A percentile compares a stretch with the other conserved stretches of the same genome.
Conservation (phyloP, 2,329 filamentous ascomycete species). For the Hymenoscyphus infarciens region DNA sequence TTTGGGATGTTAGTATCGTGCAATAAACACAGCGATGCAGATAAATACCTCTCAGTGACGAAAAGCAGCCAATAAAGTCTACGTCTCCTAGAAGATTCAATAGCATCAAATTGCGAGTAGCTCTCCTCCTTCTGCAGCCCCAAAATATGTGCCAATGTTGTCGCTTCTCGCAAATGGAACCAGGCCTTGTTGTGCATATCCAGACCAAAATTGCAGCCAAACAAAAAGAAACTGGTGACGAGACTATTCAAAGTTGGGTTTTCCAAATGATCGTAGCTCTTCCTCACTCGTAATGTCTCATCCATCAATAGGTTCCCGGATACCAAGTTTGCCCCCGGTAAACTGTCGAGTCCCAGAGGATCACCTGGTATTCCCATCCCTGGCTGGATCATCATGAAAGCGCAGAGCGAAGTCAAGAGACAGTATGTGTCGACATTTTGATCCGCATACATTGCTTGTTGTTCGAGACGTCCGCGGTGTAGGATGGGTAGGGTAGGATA, state of each 20-base stretch:
- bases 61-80: constrained; percentile 72
- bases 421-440: constrained; percentile 62
- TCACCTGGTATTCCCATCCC: constrained; percentile 61
- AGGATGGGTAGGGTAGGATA: constrained; percentile 62
- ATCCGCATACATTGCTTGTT: constrained; percentile 58
- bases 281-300: constrained; percentile 62
- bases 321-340: constrained; percentile 55
- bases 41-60: constrained; percentile 61
- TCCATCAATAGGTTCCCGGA: constrained; percentile 65
- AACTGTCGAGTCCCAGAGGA: constrained; percentile 52
- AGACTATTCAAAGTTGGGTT: constrained; percentile 54
- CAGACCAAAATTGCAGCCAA: constrained; percentile 66
- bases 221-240: constrained; percentile 76
- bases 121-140: constrained; percentile 60
- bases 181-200: constrained; percentile 74
- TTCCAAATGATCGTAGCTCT: constrained; percentile 58
- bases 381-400: constrained; percentile 66
- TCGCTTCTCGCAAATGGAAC: constrained; percentile 75
- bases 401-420: constrained; percentile 59
- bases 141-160: constrained; percentile 61
- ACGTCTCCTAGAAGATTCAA: constrained; percentile 60
- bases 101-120: constrained; percentile 55
- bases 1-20: constrained; percentile 15
- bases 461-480: constrained; percentile 54
- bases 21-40: not conserved